Evolutionary conservation across 2,329 filamentous ascomycete species (phyloP), one percentile per base, ranked within the genome.

Genomic region (Didymella lethalis): DNA sequence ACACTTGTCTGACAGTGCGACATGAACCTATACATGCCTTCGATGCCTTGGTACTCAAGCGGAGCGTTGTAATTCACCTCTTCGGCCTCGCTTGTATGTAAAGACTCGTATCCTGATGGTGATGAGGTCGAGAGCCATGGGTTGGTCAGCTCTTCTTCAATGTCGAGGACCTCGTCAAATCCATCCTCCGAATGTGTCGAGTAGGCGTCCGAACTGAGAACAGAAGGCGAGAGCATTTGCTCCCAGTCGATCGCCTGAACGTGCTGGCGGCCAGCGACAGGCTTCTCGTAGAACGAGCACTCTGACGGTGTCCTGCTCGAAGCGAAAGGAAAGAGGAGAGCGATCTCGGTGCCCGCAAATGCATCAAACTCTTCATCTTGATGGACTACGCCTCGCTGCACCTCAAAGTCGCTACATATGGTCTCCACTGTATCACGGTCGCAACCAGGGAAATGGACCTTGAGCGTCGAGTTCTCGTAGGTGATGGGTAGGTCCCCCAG

Each of bases 381-480:
- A 12, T 85, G 81, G 4, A 98, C 85, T 4, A 91, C 80, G 1
- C 95, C 95, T 52, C 92, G 85, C 62, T 89, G 87, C 7, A 99
- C 84, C n/a, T 90, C 91, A 11, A 96, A 84, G 74, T 99, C 95
- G 46, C 92, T 87, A 74, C 93, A 97, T 0, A 99, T 84, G 3
- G 84, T 82, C 72, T 96, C 92, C 0, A 97, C 90, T 0, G 91
- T 91, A 16, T 89, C 86, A 0, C 88, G 88, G 70, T 98, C 94
- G 62, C 95, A 93, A 3, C 95, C 95, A 0, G 93, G 93, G 71
- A 99, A 98, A 29, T 93, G 89, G 2, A 98, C 88, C 32, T 93
- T 88, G 4, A 97, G 80, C 0, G 86, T 85, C 2, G 86, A 86
- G 32, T 84, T 81, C 53, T 92, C 86, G 51, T 97, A 84, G 0